A percentile compares a stretch with the other conserved stretches of the same genome.
These are phyloP conservation scores for Hyaloscypha bicolor DNA, from an alignment of 495 filamentous ascomycete species.

Conservation along the genomic window DNA sequence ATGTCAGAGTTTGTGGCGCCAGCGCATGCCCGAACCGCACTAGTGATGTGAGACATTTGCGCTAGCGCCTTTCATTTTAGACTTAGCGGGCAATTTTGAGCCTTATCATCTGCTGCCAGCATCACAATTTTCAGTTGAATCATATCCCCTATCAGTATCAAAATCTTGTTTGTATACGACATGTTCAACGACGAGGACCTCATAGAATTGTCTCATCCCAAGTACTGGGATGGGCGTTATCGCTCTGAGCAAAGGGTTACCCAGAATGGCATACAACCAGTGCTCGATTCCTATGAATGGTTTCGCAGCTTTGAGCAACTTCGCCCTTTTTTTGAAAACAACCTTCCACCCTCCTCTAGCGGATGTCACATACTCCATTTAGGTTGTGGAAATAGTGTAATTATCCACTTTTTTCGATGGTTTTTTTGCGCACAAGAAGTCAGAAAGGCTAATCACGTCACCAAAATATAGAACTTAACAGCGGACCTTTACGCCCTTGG, in stretches of 20 bases:
- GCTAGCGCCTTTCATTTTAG: no score
- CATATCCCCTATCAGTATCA: no score
- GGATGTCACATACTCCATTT: constrained; percentile 50
- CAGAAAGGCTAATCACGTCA: constrained; percentile 7
- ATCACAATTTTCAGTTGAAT: no score
- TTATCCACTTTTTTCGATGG: no score
- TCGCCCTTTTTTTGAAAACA: constrained; percentile 46
- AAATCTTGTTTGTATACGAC: no score
- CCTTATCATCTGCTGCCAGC: no score
- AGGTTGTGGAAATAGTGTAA: constrained; percentile 61
- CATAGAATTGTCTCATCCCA: constrained; percentile 39
- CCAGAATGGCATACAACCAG: not conserved
- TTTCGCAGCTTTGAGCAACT: constrained; percentile 51
- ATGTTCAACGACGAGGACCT: constrained; percentile 17
- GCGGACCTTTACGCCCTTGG: constrained; percentile 46
- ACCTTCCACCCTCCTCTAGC: constrained; percentile 40
- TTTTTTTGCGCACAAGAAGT: not conserved
- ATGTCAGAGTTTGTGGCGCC: no score
- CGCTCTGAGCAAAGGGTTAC: constrained; percentile 33
- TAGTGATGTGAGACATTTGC: no score
- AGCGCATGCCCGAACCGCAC: no score
- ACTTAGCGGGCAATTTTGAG: no score
- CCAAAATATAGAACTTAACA: constrained; percentile 49
- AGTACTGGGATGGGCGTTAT: constrained; percentile 59
- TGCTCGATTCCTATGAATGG: constrained; percentile 54